Evolutionary conservation across 257 asterid genomes (phyloP).

Genomic region (Solanum raphanifolium): DNA sequence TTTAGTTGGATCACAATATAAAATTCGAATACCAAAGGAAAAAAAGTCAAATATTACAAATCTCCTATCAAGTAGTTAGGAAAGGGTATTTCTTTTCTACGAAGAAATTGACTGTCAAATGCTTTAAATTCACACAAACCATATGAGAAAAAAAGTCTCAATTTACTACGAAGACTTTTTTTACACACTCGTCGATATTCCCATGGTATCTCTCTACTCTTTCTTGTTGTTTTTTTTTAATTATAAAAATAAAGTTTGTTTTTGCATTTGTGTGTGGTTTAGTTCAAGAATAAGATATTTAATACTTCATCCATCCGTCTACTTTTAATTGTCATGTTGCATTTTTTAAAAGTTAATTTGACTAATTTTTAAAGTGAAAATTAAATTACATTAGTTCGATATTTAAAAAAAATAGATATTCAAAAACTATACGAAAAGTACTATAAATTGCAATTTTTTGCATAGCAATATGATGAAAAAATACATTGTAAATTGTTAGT

Average conservation of each 20-base stretch:
- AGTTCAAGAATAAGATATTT: background rate
- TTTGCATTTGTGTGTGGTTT: background rate
- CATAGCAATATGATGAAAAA: too few relatives aligned
- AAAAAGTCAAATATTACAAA: background rate
- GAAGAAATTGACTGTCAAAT: background rate
- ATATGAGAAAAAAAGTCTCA: background rate
- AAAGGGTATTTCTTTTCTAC: slow-evolving; percentile 4
- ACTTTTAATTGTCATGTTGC: too few relatives aligned
- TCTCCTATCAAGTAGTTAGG: background rate
- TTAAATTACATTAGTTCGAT: too few relatives aligned
- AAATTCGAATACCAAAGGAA: background rate
- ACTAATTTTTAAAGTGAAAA: too few relatives aligned
- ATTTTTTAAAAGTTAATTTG: too few relatives aligned
- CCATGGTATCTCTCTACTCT: background rate
- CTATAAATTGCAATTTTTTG: too few relatives aligned
- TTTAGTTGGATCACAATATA: background rate
- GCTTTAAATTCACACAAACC: background rate
- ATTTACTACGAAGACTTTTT: background rate
- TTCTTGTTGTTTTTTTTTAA: background rate
- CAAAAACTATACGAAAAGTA: too few relatives aligned
- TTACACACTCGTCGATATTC: background rate
- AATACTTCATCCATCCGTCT: background rate
- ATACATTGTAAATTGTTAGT: too few relatives aligned
- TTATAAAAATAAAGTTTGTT: too few relatives aligned
- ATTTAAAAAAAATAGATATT: too few relatives aligned